Conservation (phyloP, 768 basidiomycete genomes). For the Imleria badia region DNA sequence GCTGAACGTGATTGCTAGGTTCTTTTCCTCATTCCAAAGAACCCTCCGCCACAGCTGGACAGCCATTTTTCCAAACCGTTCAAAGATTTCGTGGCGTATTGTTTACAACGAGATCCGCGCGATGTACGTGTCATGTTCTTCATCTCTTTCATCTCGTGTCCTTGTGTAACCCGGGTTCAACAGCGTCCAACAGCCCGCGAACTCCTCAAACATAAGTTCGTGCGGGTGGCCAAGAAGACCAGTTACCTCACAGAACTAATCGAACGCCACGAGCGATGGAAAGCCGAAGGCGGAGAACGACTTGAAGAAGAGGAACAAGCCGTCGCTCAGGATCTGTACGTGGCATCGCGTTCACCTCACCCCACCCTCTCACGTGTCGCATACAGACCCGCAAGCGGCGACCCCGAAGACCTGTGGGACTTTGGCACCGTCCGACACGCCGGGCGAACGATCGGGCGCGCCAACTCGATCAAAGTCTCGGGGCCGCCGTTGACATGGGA, state of each 20-base stretch:
- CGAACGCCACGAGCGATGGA: conserved; percentile 93
- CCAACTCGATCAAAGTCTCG: conserved; percentile 54
- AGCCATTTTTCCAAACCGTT: conserved; percentile 91
- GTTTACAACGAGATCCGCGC: conserved; percentile 91
- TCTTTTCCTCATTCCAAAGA: conserved; percentile 97
- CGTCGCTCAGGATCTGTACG: conserved; percentile 63
- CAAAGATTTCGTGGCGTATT: conserved; percentile 90
- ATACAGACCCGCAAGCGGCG: conserved; percentile 51
- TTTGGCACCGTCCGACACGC: conserved; percentile 93
- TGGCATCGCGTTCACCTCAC: conserved; percentile 1
- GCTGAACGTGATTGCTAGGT: conserved; percentile 50
- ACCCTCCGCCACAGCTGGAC: conserved; percentile 89
- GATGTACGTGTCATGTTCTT: conserved; percentile 53
- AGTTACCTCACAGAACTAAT: conserved; percentile 94
- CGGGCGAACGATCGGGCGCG: conserved; percentile 66
- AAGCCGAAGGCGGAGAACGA: conserved; percentile 79
- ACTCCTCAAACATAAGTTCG: conserved; percentile 93
- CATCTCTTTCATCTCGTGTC: conserved; percentile 1
- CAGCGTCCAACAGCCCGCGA: conserved; percentile 95
- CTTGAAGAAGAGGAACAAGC: conserved; percentile 70
- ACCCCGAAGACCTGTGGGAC: conserved; percentile 91
- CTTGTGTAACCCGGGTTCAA: conserved; percentile 17
- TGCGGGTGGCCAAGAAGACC: conserved; percentile 92
- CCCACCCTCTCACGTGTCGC: background rate
- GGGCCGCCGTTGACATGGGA: conserved; percentile 81